Evolutionary conservation across 371 early-diverging fungal genomes (phyloP), one percentile per base, ranked within the genome.

Genomic region (Mortierella polycephala): DNA sequence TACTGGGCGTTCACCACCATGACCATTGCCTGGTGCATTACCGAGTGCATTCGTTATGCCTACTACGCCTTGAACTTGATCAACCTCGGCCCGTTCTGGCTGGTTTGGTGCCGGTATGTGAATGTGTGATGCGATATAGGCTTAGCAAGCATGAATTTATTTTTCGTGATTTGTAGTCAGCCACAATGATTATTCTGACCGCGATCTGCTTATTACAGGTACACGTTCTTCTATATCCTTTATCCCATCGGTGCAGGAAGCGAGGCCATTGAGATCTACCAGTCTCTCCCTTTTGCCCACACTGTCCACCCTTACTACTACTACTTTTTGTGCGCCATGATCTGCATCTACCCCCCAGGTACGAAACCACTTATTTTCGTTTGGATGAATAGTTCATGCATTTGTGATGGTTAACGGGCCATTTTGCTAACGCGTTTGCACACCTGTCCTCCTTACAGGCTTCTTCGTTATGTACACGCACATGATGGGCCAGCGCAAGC

Each of bases 1-100:
- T 89, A 90, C 61, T 86, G 88, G 82, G 89, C 89, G 11, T 92
- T 92, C 68, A 86, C 91, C 45, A 87, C 92, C 49, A 96, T 96
- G 96, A 85, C 93, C n/a, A 77, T 93, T 65, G 96, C 97, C 16
- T 98, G 98, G 98, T 89, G 86, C 51, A 85, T 98, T 68, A 95
- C 97, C 58, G 98, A 98, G 84, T 85, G 90, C 63, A 85, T 95
- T 45, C 92, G 98, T 58, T 97, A 97, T 83, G 76, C 89, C 10
- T 96, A 88, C 88, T 98, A 97, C 74, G 89, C 89, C 8, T 80
- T 91, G 62, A 89, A 88, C 64, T 85, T 96, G 30, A 47, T 92
- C 39, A 87, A 85, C 44, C 57, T 83, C 21, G 85, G 89, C 7
- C 88, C 91, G 5, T 72, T 74, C 7, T 66, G 79, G 56, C 72